phyloP scores from a whole-genome alignment of 2,329 filamentous ascomycete genomes.

The Lasiodiplodia sp. region DNA sequence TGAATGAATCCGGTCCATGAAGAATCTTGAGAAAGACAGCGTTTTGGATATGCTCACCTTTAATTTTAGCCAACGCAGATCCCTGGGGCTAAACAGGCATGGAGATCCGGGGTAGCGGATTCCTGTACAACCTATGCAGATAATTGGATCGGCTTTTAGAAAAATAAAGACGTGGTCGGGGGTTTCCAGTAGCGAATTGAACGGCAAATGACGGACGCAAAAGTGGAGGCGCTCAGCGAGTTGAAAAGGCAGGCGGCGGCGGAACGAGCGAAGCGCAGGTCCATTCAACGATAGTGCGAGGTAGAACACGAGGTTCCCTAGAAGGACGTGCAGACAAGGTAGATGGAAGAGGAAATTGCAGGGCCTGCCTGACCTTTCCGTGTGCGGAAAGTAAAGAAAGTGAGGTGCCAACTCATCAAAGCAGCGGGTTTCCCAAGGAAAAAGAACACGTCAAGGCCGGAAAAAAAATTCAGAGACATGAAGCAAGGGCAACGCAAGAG shows the following conservation, averaged over 20 bases:
- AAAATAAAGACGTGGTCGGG: background rate
- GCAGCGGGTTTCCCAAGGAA: background rate
- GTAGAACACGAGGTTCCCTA: slow-evolving; percentile 1
- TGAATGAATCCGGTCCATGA: no score
- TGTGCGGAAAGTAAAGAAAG: slow-evolving; percentile 25
- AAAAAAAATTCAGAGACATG: background rate
- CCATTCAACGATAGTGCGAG: background rate
- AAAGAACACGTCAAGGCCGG: slow-evolving; percentile 12
- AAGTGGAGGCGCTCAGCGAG: background rate
- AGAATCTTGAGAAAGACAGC: background rate
- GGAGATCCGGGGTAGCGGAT: background rate
- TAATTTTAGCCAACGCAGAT: background rate
- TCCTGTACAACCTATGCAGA: background rate
- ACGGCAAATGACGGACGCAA: background rate
- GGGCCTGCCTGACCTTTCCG: slow-evolving; percentile 14
- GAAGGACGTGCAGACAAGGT: background rate
- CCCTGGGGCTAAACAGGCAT: background rate
- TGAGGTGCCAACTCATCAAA: slow-evolving; percentile 9
- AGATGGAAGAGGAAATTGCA: slow-evolving; percentile 24
- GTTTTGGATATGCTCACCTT: slow-evolving; percentile 13
- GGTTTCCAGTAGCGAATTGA: background rate
- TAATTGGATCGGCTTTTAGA: background rate
- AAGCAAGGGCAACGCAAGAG: slow-evolving; percentile 21
- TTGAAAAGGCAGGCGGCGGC: background rate
- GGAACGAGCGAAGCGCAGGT: background rate